Base-by-base conservation (phyloP, 2,329 filamentous ascomycete genomes). In the Aquanectria penicillioides region DNA sequence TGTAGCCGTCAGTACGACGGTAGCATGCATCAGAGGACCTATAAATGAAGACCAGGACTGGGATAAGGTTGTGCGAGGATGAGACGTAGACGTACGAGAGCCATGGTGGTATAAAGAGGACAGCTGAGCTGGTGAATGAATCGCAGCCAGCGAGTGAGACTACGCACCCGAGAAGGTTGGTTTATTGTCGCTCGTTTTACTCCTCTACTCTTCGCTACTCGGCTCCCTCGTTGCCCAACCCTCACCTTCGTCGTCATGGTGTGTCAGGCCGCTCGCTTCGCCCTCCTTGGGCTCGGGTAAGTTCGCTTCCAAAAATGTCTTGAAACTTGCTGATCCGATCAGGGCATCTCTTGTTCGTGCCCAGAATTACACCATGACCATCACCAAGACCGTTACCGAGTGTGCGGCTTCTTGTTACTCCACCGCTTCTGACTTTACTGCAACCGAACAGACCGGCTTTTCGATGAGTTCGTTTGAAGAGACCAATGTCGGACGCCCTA, bases 201-300 rank as follows among this genome's bases (percentile, higher is more conserved):
- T 40, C 20, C 29, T 37, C 26, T 5, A 17, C n/a, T 48, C n/a
- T 31, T 25, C 17, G 34, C 51, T 52, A 50, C 62, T 40, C 44
- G 25, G 28, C 25, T 15, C 22, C 48, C 31, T 28, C 37, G 43
- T 67, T 64, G 29, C 53, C 10, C 22, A n/a, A 25, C 36, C 25
- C 23, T 33, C 20, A 22, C 20, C 22, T 13, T 41, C 25, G 25
- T 26, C 43, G 51, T 54, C 36, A 69, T 73, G 63, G 61, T 71
- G 50, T 64, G 63, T 57, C 56, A 53, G 36, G n/a, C 67, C 50
- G 17, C 60, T 63, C 54, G 60, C 44, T 61, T 72, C n/a, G 60
- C 66, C 65, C 64, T 75, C 11, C 10, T 69, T 26, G 72, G 71
- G 47, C 56, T 73, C 44, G 67, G 69, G 74, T 75, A 64, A 22